These are phyloP conservation scores for Candida labiduridarum DNA, from an alignment of 1,139 yeast genomes.

Conservation along the genomic window DNA sequence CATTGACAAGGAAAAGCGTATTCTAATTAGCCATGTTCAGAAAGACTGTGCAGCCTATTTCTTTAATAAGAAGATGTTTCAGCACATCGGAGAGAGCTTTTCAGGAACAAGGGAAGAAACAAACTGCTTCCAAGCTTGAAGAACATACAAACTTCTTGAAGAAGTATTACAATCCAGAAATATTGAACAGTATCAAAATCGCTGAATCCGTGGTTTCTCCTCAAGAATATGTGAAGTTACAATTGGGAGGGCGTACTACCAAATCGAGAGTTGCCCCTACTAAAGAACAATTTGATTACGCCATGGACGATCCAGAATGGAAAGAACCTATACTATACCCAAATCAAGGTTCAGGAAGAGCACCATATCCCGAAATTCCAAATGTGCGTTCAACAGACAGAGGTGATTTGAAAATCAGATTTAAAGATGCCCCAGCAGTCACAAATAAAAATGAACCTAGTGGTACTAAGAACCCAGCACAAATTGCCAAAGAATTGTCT, in stretches of 20 bases:
- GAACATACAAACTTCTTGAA: conserved; percentile 62
- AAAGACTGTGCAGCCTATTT: conserved; percentile 9
- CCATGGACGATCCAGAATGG: conserved; percentile 46
- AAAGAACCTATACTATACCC: conserved; percentile 50
- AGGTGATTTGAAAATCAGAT: conserved; percentile 41
- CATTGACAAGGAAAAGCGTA: not conserved
- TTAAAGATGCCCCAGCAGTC: conserved; percentile 23
- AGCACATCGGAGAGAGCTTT: conserved; percentile 5
- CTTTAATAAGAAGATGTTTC: conserved; percentile 10
- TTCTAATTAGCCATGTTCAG: conserved; percentile 7
- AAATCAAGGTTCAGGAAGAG: conserved; percentile 40
- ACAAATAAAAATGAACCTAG: conserved; percentile 16
- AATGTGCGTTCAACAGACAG: conserved; percentile 45
- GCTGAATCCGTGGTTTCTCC: conserved; percentile 80
- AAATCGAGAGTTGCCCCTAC: conserved; percentile 38
- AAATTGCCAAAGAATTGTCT: conserved; percentile 60
- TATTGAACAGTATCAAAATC: conserved; percentile 76
- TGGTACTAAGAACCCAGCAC: conserved; percentile 20
- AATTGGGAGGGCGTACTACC: conserved; percentile 33
- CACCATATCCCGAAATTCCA: conserved; percentile 49
- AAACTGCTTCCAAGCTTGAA: conserved; percentile 20
- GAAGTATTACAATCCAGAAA: conserved; percentile 74
- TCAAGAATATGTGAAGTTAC: conserved; percentile 44
- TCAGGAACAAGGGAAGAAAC: not conserved
- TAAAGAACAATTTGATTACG: conserved; percentile 29